Base-by-base conservation (phyloP, 73 alveolate genomes). In the Paramecium pentaurelia region DNA sequence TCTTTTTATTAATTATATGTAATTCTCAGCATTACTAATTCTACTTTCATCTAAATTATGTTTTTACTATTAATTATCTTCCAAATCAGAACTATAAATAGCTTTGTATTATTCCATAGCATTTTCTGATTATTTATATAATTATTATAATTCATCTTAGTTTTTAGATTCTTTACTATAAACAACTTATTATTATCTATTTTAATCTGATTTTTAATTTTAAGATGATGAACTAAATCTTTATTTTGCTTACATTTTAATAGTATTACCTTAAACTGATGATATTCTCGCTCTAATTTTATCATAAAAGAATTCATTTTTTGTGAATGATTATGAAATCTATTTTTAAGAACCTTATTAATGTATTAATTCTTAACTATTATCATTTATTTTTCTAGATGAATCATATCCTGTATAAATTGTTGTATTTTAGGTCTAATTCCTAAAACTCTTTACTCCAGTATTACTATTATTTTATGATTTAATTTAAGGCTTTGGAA, bases 1-100 rank as follows among this genome's bases (percentile, higher is more conserved):
- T 80, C 77, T 8, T 25, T 80, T 80, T 38, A 80, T 80, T 27
- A 80, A 49, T 45, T 80, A 49, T 10, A 80, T 80, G 58, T 80
- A 80, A 47, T 80, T 80, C 30, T 80, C 91, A 40, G 58, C 91
- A 36, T 37, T 22, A 73, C 60, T 37, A 9, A 37, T 16, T 30
- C 47, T 32, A 40, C 60, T 73, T 36, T 73, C 87, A 8, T 34
- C 58, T 37, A 36, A 30, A 30, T 73, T 34, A 11, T 49, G 30
- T 68, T 7, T 68, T 28, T 68, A 11, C 11, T 68, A 54, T 54
- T 18, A 14, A 54, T 54, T 54, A 22, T 54, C 28, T n/a, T 54
- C 70, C 8, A 54, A 54, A 54, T 54, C 70, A 54, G 70, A 54
- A 54, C 70, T 54, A 54, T 54, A 54, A 0, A 54, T 54, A 6